Evolutionary conservation across 164 flowering plant species (phyloP).

Genomic region (Houttuynia cordata): DNA sequence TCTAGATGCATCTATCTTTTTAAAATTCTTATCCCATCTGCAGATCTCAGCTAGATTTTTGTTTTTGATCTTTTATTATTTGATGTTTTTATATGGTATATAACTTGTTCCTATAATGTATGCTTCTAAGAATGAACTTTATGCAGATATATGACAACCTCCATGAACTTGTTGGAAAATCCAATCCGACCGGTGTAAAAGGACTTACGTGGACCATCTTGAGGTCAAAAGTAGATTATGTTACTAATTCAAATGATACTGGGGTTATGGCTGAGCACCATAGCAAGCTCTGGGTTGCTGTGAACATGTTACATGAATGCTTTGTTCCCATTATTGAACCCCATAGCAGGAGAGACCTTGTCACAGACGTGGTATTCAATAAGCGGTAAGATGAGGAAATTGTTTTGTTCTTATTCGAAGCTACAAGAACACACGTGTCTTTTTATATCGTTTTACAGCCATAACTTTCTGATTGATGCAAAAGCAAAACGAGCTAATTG

Average conservation of each 20-base stretch:
- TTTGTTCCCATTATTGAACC: conserved; percentile 57
- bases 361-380: conserved; percentile 1
- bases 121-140: not conserved
- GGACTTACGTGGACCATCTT: conserved; percentile 58
- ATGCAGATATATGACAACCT: conserved; percentile 55
- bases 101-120: not conserved
- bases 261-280: conserved; percentile 25
- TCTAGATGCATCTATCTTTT: too few relatives aligned
- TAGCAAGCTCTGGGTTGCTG: conserved; percentile 62
- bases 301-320: conserved; percentile 73
- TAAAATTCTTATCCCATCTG: too few relatives aligned
- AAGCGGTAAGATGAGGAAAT: not conserved
- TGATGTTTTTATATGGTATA: not conserved
- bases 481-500: not conserved
- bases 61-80: too few relatives aligned
- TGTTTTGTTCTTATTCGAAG: not conserved
- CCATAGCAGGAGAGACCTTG: conserved; percentile 10
- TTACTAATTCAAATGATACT: conserved; percentile 12
- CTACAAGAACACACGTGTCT: too few relatives aligned
- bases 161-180: conserved; percentile 36
- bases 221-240: conserved; percentile 22
- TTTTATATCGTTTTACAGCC: too few relatives aligned
- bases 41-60: not conserved
- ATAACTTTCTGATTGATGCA: not conserved
- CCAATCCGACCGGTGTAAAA: conserved; percentile 33